phyloP scores from a whole-genome alignment of 805 yeast species.

The Sugiyamaella marilandica region DNA sequence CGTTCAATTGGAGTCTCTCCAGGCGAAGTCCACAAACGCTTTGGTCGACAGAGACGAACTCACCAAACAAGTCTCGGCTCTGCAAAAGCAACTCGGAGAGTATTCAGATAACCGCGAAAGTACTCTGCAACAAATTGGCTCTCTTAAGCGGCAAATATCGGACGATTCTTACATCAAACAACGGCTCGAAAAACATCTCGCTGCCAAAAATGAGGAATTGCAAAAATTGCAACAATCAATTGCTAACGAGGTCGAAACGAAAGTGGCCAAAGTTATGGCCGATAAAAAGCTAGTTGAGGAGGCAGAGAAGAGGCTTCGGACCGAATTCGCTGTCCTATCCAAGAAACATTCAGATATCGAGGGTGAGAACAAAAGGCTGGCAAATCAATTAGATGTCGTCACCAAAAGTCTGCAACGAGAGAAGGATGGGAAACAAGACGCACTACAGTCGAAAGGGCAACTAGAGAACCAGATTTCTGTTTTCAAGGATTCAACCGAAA shows the following conservation, averaged over 20 bases:
- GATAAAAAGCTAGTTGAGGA: constrained; percentile 44
- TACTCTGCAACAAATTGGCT: constrained; percentile 18
- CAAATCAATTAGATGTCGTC: constrained; percentile 30
- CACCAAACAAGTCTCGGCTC: constrained; percentile 16
- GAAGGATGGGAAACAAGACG: constrained; percentile 20
- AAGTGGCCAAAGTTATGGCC: constrained; percentile 39
- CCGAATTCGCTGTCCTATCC: constrained; percentile 22
- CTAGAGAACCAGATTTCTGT: constrained; percentile 20
- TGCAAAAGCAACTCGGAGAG: constrained; percentile 20
- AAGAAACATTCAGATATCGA: constrained; percentile 13
- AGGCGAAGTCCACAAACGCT: constrained; percentile 5
- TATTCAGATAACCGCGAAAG: constrained; percentile 18
- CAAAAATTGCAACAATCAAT: constrained; percentile 20
- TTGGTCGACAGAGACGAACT: constrained; percentile 10
- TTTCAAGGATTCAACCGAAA: constrained; percentile 18
- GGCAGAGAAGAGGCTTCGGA: constrained; percentile 26
- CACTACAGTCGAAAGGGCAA: constrained; percentile 19
- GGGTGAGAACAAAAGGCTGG: constrained; percentile 19
- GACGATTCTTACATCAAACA: constrained; percentile 13
- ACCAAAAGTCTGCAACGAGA: constrained; percentile 25
- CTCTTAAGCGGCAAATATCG: constrained; percentile 12
- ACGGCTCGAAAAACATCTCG: constrained; percentile 21
- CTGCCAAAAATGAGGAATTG: constrained; percentile 20
- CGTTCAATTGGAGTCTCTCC: constrained; percentile 3
- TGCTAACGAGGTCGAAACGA: constrained; percentile 15